Percentiles rank a stretch among this genome's conserved stretches.
These are phyloP conservation scores for Hapsidospora chrysogenum DNA, from an alignment of 495 filamentous ascomycete species.

Conservation along the genomic window DNA sequence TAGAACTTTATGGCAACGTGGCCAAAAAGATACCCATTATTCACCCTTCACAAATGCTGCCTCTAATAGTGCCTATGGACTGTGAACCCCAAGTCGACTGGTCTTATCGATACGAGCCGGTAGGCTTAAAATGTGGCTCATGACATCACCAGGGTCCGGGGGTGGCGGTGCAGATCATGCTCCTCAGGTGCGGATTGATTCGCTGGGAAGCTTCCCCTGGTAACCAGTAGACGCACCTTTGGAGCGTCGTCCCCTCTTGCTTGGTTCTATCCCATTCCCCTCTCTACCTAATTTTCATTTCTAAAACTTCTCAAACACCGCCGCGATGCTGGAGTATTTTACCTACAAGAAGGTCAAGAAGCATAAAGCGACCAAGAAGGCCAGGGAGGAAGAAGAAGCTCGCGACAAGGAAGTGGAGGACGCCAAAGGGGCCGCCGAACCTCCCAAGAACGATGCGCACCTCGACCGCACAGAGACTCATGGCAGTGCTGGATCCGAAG, in stretches of 20 bases:
- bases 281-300: not conserved
- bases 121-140: not conserved
- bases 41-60: too few relatives aligned
- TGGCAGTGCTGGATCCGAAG: not conserved
- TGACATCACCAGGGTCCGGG: slow-evolving; percentile 1
- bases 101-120: too few relatives aligned
- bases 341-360: slow-evolving; percentile 25
- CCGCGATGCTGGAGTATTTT: slow-evolving; percentile 25
- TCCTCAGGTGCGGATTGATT: not conserved
- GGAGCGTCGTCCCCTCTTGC: too few relatives aligned
- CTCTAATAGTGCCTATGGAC: too few relatives aligned
- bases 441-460: slow-evolving; percentile 1
- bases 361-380: slow-evolving; percentile 20
- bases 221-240: too few relatives aligned
- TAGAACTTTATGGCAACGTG: slow-evolving; percentile 7
- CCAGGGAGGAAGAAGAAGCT: slow-evolving; percentile 11
- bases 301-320: too few relatives aligned
- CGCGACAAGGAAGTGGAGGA: slow-evolving; percentile 8
- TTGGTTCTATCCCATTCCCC: too few relatives aligned
- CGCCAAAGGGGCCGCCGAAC: slow-evolving; percentile 5
- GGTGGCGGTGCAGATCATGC: not conserved
- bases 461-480: not conserved
- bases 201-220: too few relatives aligned
- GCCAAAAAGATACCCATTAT: slow-evolving; percentile 4
- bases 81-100: too few relatives aligned